Conservation (phyloP, 169 alveolate genomes). For the Haemoproteus tartakovskyi region DNA sequence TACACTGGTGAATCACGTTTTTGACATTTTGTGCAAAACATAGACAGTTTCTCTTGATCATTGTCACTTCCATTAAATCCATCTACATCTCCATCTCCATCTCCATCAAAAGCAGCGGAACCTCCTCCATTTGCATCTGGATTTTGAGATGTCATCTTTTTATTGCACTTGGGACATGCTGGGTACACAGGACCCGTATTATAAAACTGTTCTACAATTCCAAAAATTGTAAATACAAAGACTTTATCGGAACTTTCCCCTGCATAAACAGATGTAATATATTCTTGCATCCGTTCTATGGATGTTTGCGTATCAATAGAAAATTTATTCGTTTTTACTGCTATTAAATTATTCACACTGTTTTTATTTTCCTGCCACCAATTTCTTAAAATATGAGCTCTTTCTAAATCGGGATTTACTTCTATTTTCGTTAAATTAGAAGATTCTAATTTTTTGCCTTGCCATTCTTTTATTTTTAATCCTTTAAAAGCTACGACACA, state of each 20-base stretch:
- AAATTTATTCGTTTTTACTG: background rate
- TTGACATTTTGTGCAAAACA: constrained; percentile 74
- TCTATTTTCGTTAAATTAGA: constrained; percentile 69
- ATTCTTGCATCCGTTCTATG: constrained; percentile 62
- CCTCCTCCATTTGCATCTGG: constrained; percentile 10
- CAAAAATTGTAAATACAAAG: constrained; percentile 57
- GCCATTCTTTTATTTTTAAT: constrained; percentile 77
- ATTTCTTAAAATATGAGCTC: constrained; percentile 61
- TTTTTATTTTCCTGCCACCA: constrained; percentile 77
- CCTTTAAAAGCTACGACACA: constrained; percentile 48
- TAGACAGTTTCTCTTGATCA: too few species aligned
- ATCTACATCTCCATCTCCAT: too few species aligned
- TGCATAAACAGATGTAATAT: constrained; percentile 52
- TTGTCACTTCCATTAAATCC: too few species aligned
- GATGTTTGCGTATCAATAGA: constrained; percentile 18
- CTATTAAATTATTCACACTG: background rate
- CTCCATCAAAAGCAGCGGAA: background rate
- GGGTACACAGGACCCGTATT: constrained; percentile 51
- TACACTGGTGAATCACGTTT: constrained; percentile 67
- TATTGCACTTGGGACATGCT: constrained; percentile 75
- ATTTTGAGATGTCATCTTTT: constrained; percentile 68
- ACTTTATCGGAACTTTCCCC: constrained; percentile 64
- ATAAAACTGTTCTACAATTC: constrained; percentile 54
- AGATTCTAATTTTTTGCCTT: constrained; percentile 74
- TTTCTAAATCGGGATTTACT: constrained; percentile 70